phyloP scores from a whole-genome alignment of 495 filamentous ascomycete genomes.

The Tuber indicum region DNA sequence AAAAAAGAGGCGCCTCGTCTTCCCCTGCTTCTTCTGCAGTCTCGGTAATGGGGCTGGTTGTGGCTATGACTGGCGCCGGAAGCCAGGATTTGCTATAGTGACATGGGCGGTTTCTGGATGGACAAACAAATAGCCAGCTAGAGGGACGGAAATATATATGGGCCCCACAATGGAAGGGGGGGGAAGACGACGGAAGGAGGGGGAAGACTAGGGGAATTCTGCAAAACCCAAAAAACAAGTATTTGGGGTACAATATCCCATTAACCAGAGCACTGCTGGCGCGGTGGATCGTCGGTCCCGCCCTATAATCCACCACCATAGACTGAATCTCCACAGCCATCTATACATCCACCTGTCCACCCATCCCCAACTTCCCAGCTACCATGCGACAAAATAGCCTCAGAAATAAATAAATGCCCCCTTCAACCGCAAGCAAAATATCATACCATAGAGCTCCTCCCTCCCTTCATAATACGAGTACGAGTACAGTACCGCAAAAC shows the following conservation, averaged over 20 bases:
- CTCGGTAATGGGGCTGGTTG: constrained; percentile 7
- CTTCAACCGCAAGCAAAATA: neutral
- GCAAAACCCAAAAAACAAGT: neutral
- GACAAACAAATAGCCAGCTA: neutral
- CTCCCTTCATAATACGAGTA: neutral
- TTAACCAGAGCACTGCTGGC: neutral
- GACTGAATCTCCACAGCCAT: neutral
- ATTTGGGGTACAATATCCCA: neutral
- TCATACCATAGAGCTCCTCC: neutral
- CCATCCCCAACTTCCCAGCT: neutral
- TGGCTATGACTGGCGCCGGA: neutral
- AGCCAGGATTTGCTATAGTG: neutral
- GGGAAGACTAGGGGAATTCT: neutral
- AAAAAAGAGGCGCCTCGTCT: neutral
- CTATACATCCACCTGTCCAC: neutral
- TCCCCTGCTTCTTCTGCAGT: neutral
- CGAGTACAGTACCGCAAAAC: neutral
- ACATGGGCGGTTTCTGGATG: neutral
- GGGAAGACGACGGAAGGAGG: neutral
- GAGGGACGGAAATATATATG: neutral
- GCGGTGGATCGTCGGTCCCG: neutral
- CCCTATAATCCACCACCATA: neutral
- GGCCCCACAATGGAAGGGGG: neutral
- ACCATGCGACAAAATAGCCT: neutral
- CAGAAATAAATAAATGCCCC: neutral